Conservation (phyloP, 2,329 filamentous ascomycete species). For the Xylaria sp. region DNA sequence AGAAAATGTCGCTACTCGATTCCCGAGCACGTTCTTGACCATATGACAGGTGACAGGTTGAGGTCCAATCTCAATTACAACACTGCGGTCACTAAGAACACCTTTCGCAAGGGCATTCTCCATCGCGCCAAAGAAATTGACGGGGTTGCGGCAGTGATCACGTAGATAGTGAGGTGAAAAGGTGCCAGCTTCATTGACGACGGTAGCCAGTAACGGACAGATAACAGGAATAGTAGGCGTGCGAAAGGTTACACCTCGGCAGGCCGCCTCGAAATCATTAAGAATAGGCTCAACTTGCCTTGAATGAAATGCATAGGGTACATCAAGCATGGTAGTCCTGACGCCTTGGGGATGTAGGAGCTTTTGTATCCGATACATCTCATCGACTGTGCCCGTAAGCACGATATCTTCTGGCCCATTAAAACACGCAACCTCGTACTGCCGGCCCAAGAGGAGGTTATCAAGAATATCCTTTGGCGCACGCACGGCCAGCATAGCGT, state of each 20-base stretch:
- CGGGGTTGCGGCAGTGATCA: conserved; percentile 36
- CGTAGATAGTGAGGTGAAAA: conserved; percentile 3
- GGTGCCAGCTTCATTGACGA: not conserved
- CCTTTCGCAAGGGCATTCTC: conserved; percentile 22
- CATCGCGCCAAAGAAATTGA: conserved; percentile 36
- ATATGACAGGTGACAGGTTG: conserved; percentile 36
- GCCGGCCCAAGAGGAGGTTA: conserved; percentile 35
- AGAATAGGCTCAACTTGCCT: conserved; percentile 65
- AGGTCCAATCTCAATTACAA: conserved; percentile 40
- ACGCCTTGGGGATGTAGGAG: conserved; percentile 47
- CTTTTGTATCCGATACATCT: conserved; percentile 60
- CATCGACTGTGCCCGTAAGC: conserved; percentile 60
- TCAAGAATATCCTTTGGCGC: conserved; percentile 55
- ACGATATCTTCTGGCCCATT: conserved; percentile 72
- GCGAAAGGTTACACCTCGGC: not conserved
- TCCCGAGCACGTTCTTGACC: conserved; percentile 30
- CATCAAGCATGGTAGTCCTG: conserved; percentile 60
- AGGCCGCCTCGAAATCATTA: conserved; percentile 49
- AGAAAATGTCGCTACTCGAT: conserved; percentile 8
- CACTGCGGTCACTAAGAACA: conserved; percentile 37
- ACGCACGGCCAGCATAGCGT: conserved; percentile 70
- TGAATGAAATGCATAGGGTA: conserved; percentile 65
- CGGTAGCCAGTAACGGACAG: not conserved
- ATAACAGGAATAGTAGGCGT: conserved; percentile 5
- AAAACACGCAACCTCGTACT: conserved; percentile 63